These are phyloP conservation scores for Geotrichum candidum DNA, from an alignment of 1,139 yeast genomes.

Conservation along the genomic window DNA sequence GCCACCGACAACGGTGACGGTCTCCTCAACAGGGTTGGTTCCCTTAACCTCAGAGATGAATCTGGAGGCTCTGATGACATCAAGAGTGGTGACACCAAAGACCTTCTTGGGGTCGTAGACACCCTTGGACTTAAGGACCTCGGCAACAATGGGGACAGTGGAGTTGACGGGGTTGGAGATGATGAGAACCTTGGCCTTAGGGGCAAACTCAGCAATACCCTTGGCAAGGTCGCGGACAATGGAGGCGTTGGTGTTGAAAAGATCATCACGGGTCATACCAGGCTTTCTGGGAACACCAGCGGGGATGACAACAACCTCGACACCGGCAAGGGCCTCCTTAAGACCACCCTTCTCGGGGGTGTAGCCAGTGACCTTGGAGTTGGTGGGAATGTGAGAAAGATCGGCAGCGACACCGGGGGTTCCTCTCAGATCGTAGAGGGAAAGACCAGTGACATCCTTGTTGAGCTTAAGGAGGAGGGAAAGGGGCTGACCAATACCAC, in stretches of 20 bases:
- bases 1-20: slow-evolving; percentile 67
- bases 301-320: slow-evolving; percentile 81
- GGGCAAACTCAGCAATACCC: slow-evolving; percentile 68
- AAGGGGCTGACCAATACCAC: slow-evolving; percentile 57
- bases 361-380: slow-evolving; percentile 62
- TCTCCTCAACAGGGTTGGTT: slow-evolving; percentile 51
- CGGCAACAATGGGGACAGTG: slow-evolving; percentile 88
- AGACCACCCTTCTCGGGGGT: slow-evolving; percentile 60
- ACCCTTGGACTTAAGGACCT: slow-evolving; percentile 69
- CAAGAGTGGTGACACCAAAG: slow-evolving; percentile 91
- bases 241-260: slow-evolving; percentile 87
- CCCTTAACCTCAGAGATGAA: slow-evolving; percentile 80
- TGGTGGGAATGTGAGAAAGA: slow-evolving; percentile 82
- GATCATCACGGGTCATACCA: slow-evolving; percentile 96
- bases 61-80: slow-evolving; percentile 82
- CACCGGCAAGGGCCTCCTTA: slow-evolving; percentile 54
- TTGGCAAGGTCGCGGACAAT: slow-evolving; percentile 79
- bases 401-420: slow-evolving; percentile 93
- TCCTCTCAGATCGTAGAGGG: slow-evolving; percentile 83
- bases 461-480: slow-evolving; percentile 74
- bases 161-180: slow-evolving; percentile 96
- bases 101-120: slow-evolving; percentile 73
- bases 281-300: slow-evolving; percentile 98
- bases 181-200: slow-evolving; percentile 68
- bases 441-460: slow-evolving; percentile 52